Conservation (phyloP, 1,284 basidiomycete species). For the Inonotus obliquus region DNA sequence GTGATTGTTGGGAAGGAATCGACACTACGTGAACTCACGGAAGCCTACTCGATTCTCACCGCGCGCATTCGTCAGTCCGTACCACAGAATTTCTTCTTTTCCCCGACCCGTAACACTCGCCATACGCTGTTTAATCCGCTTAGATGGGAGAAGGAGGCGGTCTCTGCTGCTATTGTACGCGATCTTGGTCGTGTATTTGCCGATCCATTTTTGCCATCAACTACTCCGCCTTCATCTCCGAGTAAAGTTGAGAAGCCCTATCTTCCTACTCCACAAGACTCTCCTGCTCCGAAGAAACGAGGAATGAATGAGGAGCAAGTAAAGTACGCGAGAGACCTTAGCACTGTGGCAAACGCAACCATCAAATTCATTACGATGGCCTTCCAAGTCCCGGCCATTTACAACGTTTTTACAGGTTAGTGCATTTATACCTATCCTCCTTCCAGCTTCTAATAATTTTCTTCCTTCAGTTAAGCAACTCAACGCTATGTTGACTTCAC, state of each 20-base stretch:
- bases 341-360: slow-evolving; percentile 61
- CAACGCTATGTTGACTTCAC: slow-evolving; percentile 49
- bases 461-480: slow-evolving; percentile 45
- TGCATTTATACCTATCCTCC: slow-evolving; percentile 42
- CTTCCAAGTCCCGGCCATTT: slow-evolving; percentile 54
- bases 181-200: slow-evolving; percentile 60
- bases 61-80: slow-evolving; percentile 54
- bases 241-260: slow-evolving; percentile 17
- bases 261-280: slow-evolving; percentile 44
- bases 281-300: slow-evolving; percentile 46
- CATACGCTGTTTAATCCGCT: slow-evolving; percentile 70
- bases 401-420: slow-evolving; percentile 58
- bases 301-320: slow-evolving; percentile 73
- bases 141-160: slow-evolving; percentile 41
- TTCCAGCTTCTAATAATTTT: slow-evolving; percentile 38
- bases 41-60: slow-evolving; percentile 65
- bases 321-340: slow-evolving; percentile 71
- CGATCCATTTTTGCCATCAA: slow-evolving; percentile 42
- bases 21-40: slow-evolving; percentile 53
- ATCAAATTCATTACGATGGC: slow-evolving; percentile 57
- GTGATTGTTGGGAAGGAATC: slow-evolving; percentile 47
- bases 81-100: slow-evolving; percentile 28
- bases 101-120: slow-evolving; percentile 49
- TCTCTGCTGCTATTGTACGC: slow-evolving; percentile 52
- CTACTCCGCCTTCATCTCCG: slow-evolving; percentile 25